Percentiles rank a stretch among this genome's conserved stretches.
Evolutionary conservation across 2,329 filamentous ascomycete genomes (phyloP).

Genomic region (Gnomoniopsis sp.): DNA sequence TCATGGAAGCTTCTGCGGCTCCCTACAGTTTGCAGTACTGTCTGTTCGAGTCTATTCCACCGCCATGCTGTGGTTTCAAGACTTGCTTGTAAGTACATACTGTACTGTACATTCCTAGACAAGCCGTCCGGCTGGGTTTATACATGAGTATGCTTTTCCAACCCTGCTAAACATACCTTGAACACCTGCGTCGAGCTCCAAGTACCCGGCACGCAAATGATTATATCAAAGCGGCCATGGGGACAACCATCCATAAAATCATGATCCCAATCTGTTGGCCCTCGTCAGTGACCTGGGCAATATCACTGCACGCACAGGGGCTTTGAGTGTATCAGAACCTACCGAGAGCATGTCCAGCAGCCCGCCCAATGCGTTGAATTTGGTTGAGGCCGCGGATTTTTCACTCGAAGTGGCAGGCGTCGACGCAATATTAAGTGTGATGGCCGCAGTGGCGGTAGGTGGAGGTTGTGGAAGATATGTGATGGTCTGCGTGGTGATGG

Average conservation of each 20-base stretch:
- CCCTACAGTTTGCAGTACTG: neutral
- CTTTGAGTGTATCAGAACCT: neutral
- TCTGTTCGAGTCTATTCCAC: neutral
- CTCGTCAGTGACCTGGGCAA: neutral
- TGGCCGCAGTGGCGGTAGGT: neutral
- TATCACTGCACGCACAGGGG: neutral
- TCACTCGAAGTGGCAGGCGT: neutral
- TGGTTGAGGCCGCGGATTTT: neutral
- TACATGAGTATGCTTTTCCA: neutral
- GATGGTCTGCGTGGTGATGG: neutral
- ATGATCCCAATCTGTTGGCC: constrained; percentile 2
- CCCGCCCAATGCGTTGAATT: neutral
- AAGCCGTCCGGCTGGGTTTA: neutral
- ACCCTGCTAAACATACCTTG: neutral
- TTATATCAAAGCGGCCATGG: neutral
- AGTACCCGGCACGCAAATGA: neutral
- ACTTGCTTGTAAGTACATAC: neutral
- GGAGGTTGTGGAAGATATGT: neutral
- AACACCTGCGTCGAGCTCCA: neutral
- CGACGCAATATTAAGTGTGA: neutral
- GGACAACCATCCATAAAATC: constrained; percentile 5
- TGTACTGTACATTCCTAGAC: no score
- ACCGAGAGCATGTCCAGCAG: constrained; percentile 5
- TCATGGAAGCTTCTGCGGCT: no score
- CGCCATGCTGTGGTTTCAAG: neutral